Conservation (phyloP, 805 yeast species). For the Cyberlindnera subsufficiens region DNA sequence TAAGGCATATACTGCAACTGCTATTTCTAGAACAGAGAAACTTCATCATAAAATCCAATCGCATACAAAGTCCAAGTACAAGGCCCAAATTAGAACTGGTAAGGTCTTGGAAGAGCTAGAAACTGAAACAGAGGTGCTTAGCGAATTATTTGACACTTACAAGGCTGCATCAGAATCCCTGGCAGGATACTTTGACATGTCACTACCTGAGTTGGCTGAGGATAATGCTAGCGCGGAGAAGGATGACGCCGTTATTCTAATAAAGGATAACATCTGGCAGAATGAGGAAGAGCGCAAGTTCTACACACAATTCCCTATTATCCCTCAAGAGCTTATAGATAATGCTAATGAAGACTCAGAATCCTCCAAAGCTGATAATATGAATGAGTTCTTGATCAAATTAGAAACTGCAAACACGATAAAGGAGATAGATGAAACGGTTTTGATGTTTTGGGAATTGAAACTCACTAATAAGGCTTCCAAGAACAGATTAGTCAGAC, state of each 20-base stretch:
- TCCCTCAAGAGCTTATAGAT: constrained; percentile 29
- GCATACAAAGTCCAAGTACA: constrained; percentile 36
- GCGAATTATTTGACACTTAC: constrained; percentile 39
- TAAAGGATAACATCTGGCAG: constrained; percentile 47
- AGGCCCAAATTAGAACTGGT: constrained; percentile 64
- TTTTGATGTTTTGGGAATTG: constrained; percentile 40
- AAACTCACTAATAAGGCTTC: constrained; percentile 69
- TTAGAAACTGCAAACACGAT: constrained; percentile 39
- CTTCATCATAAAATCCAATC: constrained; percentile 31
- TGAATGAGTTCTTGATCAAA: constrained; percentile 36
- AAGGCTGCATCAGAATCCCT: constrained; percentile 36
- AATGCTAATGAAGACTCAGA: constrained; percentile 23
- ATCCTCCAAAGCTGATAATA: constrained; percentile 28
- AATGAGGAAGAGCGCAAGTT: constrained; percentile 59
- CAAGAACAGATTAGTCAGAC: constrained; percentile 49
- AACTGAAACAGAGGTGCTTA: constrained; percentile 27
- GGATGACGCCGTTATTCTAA: constrained; percentile 19
- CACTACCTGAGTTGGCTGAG: constrained; percentile 30
- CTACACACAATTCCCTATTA: constrained; percentile 48
- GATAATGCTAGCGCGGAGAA: constrained; percentile 24
- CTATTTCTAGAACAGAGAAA: constrained; percentile 30
- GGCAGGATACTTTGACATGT: constrained; percentile 34
- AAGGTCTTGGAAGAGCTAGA: constrained; percentile 36
- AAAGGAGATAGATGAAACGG: constrained; percentile 44
- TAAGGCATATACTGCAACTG: constrained; percentile 36